Percentiles rank a stretch among this genome's conserved stretches.
phyloP scores from a whole-genome alignment of 2,329 filamentous ascomycete genomes.

The Penicillium sp. region DNA sequence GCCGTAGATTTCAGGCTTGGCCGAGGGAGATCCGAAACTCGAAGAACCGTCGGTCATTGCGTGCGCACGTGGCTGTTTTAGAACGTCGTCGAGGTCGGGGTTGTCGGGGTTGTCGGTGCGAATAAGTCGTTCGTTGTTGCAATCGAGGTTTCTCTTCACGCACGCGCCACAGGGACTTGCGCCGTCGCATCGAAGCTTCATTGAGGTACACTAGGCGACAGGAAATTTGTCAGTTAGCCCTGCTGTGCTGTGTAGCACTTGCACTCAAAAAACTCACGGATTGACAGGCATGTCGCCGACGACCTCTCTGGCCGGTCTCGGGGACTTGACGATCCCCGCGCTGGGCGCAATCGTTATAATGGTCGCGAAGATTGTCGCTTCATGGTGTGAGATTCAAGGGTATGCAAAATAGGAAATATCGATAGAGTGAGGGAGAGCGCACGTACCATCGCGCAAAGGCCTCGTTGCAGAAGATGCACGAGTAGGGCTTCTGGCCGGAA shows the following conservation, averaged over 20 bases:
- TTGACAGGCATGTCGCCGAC: conserved; percentile 53
- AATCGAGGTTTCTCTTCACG: conserved; percentile 47
- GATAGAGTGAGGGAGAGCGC: background rate
- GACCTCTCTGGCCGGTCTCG: conserved; percentile 50
- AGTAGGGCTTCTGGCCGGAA: conserved; percentile 53
- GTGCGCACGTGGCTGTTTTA: background rate
- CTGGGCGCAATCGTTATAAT: conserved; percentile 48
- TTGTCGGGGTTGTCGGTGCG: conserved; percentile 11
- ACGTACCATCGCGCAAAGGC: conserved; percentile 52
- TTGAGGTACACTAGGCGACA: conserved; percentile 46
- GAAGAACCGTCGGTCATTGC: background rate
- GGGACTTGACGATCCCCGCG: conserved; percentile 50
- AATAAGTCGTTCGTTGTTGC: conserved; percentile 40
- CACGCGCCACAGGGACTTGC: conserved; percentile 50
- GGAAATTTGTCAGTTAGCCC: background rate
- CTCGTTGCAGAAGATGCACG: conserved; percentile 51
- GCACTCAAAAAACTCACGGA: conserved; percentile 38
- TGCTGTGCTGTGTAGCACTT: background rate
- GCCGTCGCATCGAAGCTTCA: conserved; percentile 54
- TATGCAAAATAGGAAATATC: too few relatives aligned
- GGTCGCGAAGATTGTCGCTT: conserved; percentile 53
- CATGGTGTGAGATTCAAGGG: conserved; percentile 2
- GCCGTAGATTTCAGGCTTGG: conserved; percentile 32
- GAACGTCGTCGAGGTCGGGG: conserved; percentile 26
- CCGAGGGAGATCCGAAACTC: conserved; percentile 22